A percentile compares a stretch with the other conserved stretches of the same genome.
phyloP scores from a whole-genome alignment of 208 protist genomes.

The Tritrichomonas foetus region DNA sequence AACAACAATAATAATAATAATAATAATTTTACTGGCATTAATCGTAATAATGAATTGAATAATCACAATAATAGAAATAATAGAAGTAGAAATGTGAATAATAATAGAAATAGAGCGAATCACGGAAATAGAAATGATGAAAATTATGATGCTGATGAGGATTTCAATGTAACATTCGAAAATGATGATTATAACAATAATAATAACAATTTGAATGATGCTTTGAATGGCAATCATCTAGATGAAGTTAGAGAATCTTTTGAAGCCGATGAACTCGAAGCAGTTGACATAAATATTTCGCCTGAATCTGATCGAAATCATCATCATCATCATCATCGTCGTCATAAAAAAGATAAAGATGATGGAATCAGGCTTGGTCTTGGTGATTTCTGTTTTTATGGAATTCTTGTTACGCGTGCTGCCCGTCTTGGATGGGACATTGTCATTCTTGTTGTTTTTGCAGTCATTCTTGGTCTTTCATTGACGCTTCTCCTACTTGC shows the following conservation, averaged over 20 bases:
- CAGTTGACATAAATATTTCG: no score
- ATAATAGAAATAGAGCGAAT: no score
- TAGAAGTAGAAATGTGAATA: no score
- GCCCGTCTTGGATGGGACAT: neutral
- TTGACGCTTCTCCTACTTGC: neutral
- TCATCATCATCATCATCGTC: neutral
- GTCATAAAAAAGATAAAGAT: neutral
- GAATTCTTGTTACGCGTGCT: neutral
- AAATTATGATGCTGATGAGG: neutral
- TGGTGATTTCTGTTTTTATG: conserved; percentile 14
- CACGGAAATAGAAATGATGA: neutral
- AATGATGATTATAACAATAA: neutral
- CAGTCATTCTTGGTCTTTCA: conserved; percentile 20
- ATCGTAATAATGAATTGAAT: no score
- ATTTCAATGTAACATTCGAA: neutral
- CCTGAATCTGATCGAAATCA: no score
- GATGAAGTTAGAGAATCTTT: neutral
- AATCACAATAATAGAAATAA: no score
- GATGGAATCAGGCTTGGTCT: neutral
- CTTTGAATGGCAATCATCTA: neutral
- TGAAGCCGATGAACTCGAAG: no score
- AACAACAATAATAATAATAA: no score
- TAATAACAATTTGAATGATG: neutral
- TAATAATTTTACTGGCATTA: no score
- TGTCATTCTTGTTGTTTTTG: neutral